Percentiles rank a stretch among this genome's conserved stretches.
These are phyloP conservation scores for Aspergillus sp. DNA, from an alignment of 2,329 filamentous ascomycete species.

Conservation along the genomic window DNA sequence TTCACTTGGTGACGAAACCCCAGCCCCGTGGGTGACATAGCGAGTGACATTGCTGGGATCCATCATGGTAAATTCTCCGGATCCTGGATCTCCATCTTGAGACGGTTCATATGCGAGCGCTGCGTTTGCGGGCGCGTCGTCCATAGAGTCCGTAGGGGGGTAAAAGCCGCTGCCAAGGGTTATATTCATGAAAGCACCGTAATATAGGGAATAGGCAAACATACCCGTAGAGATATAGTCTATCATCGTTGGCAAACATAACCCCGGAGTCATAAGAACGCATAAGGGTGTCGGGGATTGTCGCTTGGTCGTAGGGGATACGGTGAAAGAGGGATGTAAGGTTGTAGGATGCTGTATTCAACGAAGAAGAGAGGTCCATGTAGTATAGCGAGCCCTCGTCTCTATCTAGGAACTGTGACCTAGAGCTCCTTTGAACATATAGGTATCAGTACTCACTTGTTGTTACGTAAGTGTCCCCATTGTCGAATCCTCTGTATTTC, in stretches of 20 bases:
- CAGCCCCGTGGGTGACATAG: conserved; percentile 66
- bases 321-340: conserved; percentile 52
- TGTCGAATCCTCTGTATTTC: conserved; percentile 29
- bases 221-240: conserved; percentile 64
- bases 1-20: conserved; percentile 66
- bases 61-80: conserved; percentile 19
- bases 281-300: conserved; percentile 51
- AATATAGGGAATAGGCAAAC: neutral
- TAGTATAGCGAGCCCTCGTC: conserved; percentile 54
- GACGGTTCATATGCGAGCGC: conserved; percentile 51
- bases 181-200: neutral
- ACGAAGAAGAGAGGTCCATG: conserved; percentile 60
- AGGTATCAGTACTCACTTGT: no score
- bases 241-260: conserved; percentile 64
- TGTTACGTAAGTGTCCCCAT: accelerated
- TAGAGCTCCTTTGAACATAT: no score
- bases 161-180: conserved; percentile 21
- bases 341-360: conserved; percentile 53
- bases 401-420: conserved; percentile 41
- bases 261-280: conserved; percentile 63
- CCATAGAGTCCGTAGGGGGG: conserved; percentile 33
- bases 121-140: neutral
- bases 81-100: conserved; percentile 47
- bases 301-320: conserved; percentile 47
- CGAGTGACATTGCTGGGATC: conserved; percentile 54